A percentile compares a stretch with the other conserved stretches of the same genome.
Conservation (phyloP, 2,329 filamentous ascomycete species). For the Lachnum nothofagi region DNA sequence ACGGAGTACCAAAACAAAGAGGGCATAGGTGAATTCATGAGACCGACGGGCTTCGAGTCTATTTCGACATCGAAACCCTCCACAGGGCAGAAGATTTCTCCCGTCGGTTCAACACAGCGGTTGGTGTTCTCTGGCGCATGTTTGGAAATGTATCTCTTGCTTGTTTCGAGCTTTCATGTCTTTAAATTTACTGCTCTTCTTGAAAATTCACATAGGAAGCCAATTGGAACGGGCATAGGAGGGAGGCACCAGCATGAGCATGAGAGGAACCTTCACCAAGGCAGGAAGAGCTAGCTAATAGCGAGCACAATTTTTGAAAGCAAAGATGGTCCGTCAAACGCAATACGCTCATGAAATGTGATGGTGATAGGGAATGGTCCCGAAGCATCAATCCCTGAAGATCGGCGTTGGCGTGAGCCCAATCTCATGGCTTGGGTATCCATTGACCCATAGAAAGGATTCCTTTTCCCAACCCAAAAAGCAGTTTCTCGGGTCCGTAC, state of each 20-base stretch:
- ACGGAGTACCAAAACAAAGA: conserved; percentile 33
- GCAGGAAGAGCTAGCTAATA: neutral
- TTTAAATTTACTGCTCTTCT: conserved; percentile 1
- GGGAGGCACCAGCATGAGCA: neutral
- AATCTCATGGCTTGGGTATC: too few species aligned
- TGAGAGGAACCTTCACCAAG: neutral
- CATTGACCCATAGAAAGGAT: too few species aligned
- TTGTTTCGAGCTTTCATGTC: conserved; percentile 7
- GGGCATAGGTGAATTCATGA: conserved; percentile 29
- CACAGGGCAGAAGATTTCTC: conserved; percentile 6
- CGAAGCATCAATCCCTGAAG: too few species aligned
- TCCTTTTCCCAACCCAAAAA: too few species aligned
- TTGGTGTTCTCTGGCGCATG: conserved; percentile 17
- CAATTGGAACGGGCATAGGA: neutral
- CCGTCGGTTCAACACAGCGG: conserved; percentile 3
- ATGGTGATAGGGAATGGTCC: neutral
- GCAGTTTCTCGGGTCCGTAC: too few species aligned
- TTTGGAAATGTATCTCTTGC: conserved; percentile 6
- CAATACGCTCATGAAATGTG: neutral
- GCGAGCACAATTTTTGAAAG: neutral
- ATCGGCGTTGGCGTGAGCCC: too few species aligned
- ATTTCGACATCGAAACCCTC: conserved; percentile 10
- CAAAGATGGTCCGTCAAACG: neutral
- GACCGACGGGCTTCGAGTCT: conserved; percentile 6
- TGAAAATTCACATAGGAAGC: conserved; percentile 1